These are phyloP conservation scores for Exophiala oligosperma DNA, from an alignment of 2,329 filamentous ascomycete species.

Conservation along the genomic window DNA sequence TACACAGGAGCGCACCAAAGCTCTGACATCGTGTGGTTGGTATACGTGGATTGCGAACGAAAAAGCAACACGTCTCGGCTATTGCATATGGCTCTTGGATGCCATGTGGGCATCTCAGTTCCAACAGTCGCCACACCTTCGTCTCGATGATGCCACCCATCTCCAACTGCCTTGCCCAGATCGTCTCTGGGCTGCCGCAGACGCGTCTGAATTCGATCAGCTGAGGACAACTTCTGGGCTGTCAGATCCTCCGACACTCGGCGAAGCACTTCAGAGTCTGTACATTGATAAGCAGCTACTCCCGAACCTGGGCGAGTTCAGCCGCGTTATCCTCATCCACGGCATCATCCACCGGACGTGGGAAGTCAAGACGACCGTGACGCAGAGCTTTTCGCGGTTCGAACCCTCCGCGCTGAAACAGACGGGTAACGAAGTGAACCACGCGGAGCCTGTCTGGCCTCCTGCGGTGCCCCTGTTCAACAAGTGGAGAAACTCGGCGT, in stretches of 20 bases:
- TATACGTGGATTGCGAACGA: slow-evolving; percentile 40
- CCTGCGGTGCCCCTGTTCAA: slow-evolving; percentile 47
- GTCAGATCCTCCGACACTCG: slow-evolving; percentile 8
- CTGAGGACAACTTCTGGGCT: slow-evolving; percentile 29
- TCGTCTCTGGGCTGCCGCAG: slow-evolving; percentile 40
- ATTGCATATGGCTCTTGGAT: slow-evolving; percentile 46
- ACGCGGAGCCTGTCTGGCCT: slow-evolving; percentile 42
- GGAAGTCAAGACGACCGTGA: slow-evolving; percentile 47
- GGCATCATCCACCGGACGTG: slow-evolving; percentile 51
- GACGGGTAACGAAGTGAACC: slow-evolving; percentile 36
- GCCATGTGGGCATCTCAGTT: slow-evolving; percentile 43
- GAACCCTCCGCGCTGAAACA: slow-evolving; percentile 44
- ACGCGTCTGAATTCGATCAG: slow-evolving; percentile 30
- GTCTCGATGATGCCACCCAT: slow-evolving; percentile 40
- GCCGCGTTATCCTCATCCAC: slow-evolving; percentile 50
- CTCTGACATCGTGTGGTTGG: slow-evolving; percentile 31
- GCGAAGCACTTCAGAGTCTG: slow-evolving; percentile 42
- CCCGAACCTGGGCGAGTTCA: slow-evolving; percentile 49
- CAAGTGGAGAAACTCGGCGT: slow-evolving; percentile 45
- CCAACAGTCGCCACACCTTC: slow-evolving; percentile 36
- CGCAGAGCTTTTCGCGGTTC: slow-evolving; percentile 46
- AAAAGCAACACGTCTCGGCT: slow-evolving; percentile 38
- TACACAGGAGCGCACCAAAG: not conserved
- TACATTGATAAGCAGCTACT: slow-evolving; percentile 52
- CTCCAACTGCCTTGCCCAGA: slow-evolving; percentile 42